phyloP scores from a whole-genome alignment of 2,329 filamentous ascomycete species.

The Aspergillus sp. region DNA sequence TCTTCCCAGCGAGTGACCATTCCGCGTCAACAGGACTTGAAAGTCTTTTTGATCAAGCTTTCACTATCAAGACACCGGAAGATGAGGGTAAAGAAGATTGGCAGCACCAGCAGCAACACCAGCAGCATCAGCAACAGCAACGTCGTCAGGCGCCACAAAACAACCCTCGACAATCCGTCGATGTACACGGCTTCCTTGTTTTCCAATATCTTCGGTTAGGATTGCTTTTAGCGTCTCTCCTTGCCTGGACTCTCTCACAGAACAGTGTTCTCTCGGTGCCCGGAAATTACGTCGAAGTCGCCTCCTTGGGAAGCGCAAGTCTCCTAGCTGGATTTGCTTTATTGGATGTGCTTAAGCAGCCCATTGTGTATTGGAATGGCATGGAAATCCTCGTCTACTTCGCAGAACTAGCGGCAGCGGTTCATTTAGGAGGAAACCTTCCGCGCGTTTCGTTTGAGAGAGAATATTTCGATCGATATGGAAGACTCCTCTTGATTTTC shows the following conservation, averaged over 20 bases:
- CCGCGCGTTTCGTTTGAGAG: constrained; percentile 23
- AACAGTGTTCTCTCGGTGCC: constrained; percentile 23
- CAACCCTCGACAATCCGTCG: constrained; percentile 2
- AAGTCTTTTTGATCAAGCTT: constrained; percentile 40
- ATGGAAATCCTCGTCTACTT: constrained; percentile 34
- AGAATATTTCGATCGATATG: constrained; percentile 33
- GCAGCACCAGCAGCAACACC: constrained; percentile 2
- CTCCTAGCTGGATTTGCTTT: constrained; percentile 35
- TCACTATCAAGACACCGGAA: constrained; percentile 31
- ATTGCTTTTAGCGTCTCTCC: constrained; percentile 23
- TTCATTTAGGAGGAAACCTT: constrained; percentile 31
- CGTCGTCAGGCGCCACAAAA: constrained; percentile 3
- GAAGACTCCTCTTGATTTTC: constrained; percentile 32
- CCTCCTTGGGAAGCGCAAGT: constrained; percentile 33
- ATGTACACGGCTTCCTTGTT: constrained; percentile 13
- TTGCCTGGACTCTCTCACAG: constrained; percentile 28
- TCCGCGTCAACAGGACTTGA: constrained; percentile 41
- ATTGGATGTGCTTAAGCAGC: constrained; percentile 31
- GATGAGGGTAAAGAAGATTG: constrained; percentile 17
- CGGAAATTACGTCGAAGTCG: constrained; percentile 32
- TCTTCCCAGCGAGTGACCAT: constrained; percentile 39
- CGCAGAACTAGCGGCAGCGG: constrained; percentile 31
- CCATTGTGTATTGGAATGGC: constrained; percentile 31
- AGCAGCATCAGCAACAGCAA: no score
- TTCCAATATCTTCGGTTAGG: constrained; percentile 25